A percentile compares a stretch with the other conserved stretches of the same genome.
phyloP scores from a whole-genome alignment of 768 basidiomycete species.

The Cytidiella melzeri region DNA sequence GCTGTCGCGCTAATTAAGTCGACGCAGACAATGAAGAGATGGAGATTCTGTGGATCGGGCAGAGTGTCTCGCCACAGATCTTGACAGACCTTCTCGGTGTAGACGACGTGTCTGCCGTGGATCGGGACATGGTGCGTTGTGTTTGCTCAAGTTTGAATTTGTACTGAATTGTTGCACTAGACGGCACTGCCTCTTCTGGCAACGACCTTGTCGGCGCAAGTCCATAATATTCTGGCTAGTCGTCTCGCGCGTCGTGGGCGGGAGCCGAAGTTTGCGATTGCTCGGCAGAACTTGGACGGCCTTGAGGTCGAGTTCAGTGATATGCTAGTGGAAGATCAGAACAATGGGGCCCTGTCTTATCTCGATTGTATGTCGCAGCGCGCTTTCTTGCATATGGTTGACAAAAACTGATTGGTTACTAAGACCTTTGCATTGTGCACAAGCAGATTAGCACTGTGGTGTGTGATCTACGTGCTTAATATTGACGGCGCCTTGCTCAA shows the following conservation, averaged over 20 bases:
- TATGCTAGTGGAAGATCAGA: constrained; percentile 95
- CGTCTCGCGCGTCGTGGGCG: constrained; percentile 52
- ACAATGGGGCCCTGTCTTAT: constrained; percentile 93
- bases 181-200: constrained; percentile 62
- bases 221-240: constrained; percentile 77
- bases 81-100: constrained; percentile 80
- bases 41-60: constrained; percentile 88
- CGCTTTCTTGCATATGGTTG: background rate
- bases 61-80: constrained; percentile 73
- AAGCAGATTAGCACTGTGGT: constrained; percentile 33
- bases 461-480: constrained; percentile 13
- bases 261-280: constrained; percentile 59
- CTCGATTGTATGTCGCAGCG: constrained; percentile 66
- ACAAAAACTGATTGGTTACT: background rate
- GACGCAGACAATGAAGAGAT: constrained; percentile 78
- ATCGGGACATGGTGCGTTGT: constrained; percentile 62
- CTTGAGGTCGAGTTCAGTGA: constrained; percentile 94
- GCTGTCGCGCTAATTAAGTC: background rate
- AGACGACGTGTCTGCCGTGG: constrained; percentile 67
- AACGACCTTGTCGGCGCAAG: constrained; percentile 75
- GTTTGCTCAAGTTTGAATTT: background rate
- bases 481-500: no score
- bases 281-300: constrained; percentile 90
- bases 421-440: constrained; percentile 34
- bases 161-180: constrained; percentile 32